Base-by-base conservation (phyloP, 2,329 filamentous ascomycete species). In the Endocalyx cinctus region DNA sequence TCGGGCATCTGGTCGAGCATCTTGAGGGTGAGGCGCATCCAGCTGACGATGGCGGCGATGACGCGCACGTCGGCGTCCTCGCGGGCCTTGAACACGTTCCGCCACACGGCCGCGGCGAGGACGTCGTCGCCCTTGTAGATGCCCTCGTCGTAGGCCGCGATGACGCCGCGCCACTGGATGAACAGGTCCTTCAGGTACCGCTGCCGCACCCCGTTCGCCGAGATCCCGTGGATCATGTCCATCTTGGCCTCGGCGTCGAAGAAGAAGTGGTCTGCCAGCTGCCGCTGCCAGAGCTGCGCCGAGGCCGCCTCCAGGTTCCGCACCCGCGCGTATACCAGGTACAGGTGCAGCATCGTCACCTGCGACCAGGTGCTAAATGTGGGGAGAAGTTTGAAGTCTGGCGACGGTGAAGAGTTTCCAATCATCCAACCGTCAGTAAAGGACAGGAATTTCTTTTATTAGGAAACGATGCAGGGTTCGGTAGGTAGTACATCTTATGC, bases 351-450 rank as follows among this genome's bases (percentile, higher is more conserved):
- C 72, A 95, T 94, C 22, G 89, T 92, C 27, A 97, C 82, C 62
- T 97, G 89, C 14, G 88, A 86, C 92, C 92, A 98, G 36, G 86
- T 90, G 56, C 82, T 89, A 62, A 98, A 98, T 0, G 88, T 97
- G 1, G 88, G 86, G 19, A 76, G 72, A 13, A 98, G 77, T 17
- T 77, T 77, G 43, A 95, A 77, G 32, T 82, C 87, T 94, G 51
- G 15, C 11, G 26, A 34, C 5, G 13, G 13, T n/a, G 18, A 13
- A 17, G 4, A 17, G 11, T 33, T 26, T 37, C 33, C 17, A n/a
- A 27, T 29, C 27, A 14, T 13, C 25, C 10, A 22, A 25, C 25
- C 37, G 17, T 17, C 17, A 19, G 20, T 23, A 25, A 29, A 15
- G 19, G 13, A 22, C 30, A 17, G 10, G 27, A n/a, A n/a, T n/a